Base-by-base conservation (phyloP, 2,329 filamentous ascomycete species). In the Xylariaceae sp. region DNA sequence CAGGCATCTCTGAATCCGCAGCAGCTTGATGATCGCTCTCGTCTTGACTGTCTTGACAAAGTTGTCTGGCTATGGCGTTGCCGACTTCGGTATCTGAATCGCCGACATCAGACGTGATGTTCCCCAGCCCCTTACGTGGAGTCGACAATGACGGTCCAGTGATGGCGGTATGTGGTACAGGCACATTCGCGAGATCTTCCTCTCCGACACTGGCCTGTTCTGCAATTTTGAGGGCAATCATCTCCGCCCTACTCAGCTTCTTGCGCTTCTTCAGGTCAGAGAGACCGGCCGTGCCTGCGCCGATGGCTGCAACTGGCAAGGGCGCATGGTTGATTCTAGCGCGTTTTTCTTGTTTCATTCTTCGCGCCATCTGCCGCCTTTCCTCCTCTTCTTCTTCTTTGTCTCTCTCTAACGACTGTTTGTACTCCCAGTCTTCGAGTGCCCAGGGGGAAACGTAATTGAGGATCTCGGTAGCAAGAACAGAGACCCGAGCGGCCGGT, bases 361-460 rank as follows among this genome's bases (percentile, higher is more conserved):
- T 65, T 8, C 60, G 67, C 5, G 59, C 64, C 44, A 72, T 68
- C 39, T 69, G 56, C 23, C 65, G 66, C 15, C 59, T 61, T 35
- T 73, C 72, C 45, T 77, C 73, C 42, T 45, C 42, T n/a, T 13
- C 42, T 13, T 15, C 11, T 45, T 45, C 42, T 11, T 45, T 15
- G n/a, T 80, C 77, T 17, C 76, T 70, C 58, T 76, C 73, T 18
- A 78, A 72, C 53, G 77, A 75, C 11, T 75, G 71, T 1, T 73
- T 68, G 56, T 76, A 78, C 62, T 86, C 83, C 74, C 79, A 88
- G 0, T 83, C 76, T 67, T 88, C 85, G 2, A 85, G 65, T 8
- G 75, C 77, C 9, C 75, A 73, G 1, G 80, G 79, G 0, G 84
- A 85, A 6, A 87, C 83, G 62, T 85, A 87, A 37, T 86, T 79